Base-by-base conservation (phyloP, 768 basidiomycete species). In the Leccinum olivaceopallidum region DNA sequence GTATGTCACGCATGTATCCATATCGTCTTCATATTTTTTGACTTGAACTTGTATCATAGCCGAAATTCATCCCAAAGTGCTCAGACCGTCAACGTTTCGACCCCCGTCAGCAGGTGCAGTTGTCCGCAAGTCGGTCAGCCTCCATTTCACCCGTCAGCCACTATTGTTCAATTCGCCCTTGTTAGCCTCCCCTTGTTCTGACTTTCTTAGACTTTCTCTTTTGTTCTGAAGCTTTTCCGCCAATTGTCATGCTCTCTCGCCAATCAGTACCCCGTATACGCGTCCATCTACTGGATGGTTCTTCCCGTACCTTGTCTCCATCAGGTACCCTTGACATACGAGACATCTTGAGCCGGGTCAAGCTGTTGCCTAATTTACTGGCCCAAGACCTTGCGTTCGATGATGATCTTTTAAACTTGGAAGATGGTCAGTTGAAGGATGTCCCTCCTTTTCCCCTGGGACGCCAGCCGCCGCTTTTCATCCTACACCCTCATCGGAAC, bases 401-500 rank as follows among this genome's bases (percentile, higher is more conserved):
- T 54, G 62, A 60, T 13, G 59, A 57, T 50, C 36, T 20, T 39
- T 28, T 61, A 32, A 48, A 53, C 49, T 44, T 55, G 56, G 66
- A 65, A 47, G 61, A 64, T 55, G 54, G 55, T 58, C 8, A 20
- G 42, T 65, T 65, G 61, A 65, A 66, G 36, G 61, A 68, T 18
- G 53, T 72, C 47, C 73, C 74, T 47, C 63, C 75, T 55, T 78
- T 78, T 59, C 74, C 77, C 20, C 37, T 59, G 26, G 64, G 65
- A 20, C 65, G 60, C 20, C 64, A 22, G 39, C 75, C 70, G 13
- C 68, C 67, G 8, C 57, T 75, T 36, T 77, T 77, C 56, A 22
- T 65, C n/a, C 56, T 72, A 53, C 58, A 64, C 42, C 52, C 63
- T 51, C 62, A 70, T 59, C 67, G 67, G 30, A 58, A 65, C 26